Evolutionary conservation across 2,329 filamentous ascomycete genomes (phyloP).

Genomic region (Talaromyces sp.): DNA sequence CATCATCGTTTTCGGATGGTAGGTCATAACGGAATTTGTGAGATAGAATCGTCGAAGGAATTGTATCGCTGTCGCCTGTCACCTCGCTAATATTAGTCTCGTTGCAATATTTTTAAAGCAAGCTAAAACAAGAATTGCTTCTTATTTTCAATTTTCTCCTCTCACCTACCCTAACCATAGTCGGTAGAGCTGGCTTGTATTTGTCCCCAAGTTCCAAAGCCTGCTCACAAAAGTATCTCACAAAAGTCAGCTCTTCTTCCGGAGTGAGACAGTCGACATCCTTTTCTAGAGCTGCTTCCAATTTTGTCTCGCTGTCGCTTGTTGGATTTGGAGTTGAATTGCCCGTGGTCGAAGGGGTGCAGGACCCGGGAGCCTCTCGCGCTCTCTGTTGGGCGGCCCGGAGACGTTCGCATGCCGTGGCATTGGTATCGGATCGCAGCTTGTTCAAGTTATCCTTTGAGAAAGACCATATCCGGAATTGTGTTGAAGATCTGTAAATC

Average conservation of each 20-base stretch:
- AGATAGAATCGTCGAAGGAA: constrained; percentile 94
- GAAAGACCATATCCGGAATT: constrained; percentile 91
- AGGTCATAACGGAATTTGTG: constrained; percentile 93
- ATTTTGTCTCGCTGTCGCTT: constrained; percentile 28
- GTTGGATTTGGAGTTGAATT: constrained; percentile 26
- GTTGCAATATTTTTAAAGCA: neutral
- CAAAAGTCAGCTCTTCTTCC: constrained; percentile 74
- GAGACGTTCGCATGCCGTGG: constrained; percentile 66
- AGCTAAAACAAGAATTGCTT: neutral
- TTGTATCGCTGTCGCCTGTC: constrained; percentile 71
- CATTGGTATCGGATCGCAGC: constrained; percentile 73
- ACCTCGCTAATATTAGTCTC: neutral
- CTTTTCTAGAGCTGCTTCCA: constrained; percentile 24
- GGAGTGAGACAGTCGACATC: constrained; percentile 74
- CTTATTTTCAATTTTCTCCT: neutral
- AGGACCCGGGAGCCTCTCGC: constrained; percentile 29
- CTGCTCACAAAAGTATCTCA: constrained; percentile 70
- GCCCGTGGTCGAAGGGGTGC: constrained; percentile 25
- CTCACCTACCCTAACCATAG: constrained; percentile 52
- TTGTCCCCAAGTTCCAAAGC: constrained; percentile 55
- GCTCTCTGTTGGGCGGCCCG: constrained; percentile 51
- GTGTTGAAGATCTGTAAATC: constrained; percentile 81
- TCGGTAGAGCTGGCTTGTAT: constrained; percentile 52
- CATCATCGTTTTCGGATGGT: constrained; percentile 82
- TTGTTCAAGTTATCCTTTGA: constrained; percentile 65